Base-by-base conservation (phyloP, 2,329 filamentous ascomycete species). In the Sporothrix brasiliensis region DNA sequence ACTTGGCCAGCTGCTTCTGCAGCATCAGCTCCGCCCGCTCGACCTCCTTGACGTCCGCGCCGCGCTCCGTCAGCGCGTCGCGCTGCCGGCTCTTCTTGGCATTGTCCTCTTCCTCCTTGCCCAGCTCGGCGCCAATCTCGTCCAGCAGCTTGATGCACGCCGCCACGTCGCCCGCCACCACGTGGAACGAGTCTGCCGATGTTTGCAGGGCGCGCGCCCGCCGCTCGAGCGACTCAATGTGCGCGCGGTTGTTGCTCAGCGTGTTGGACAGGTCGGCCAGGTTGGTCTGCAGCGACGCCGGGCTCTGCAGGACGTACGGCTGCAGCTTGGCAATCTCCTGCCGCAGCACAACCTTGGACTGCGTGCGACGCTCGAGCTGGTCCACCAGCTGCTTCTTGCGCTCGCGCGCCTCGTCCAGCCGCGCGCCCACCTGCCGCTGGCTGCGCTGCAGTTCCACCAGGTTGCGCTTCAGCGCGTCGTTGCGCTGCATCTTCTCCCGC, bases 91-190 rank as follows among this genome's bases (percentile, higher is more conserved):
- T 86, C 70, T 94, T 94, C 72, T 91, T 89, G 10, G 89, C 86
- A 75, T 92, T 88, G 79, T 97, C 94, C 71, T 98, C 94, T 60
- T 98, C 94, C 80, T 98, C 94, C 79, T 94, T 96, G 60, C 89
- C 83, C 4, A 99, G 81, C 78, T 98, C 95, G n/a, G 84, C 82
- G 3, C 91, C 86, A 24, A 97, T 92, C 75, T 98, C 94, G 69
- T 95, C 92, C 4, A 98, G 87, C 14, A 98, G 85, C 77, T 94
- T 94, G 76, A 93, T 93, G 77, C 94, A 96, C 1, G 91, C 90
- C 9, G 92, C 89, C 19, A 99, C 93, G 76, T 99, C 95, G 13
- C 91, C 88, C 10, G 90, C 86, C 0, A 97, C 92, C 0, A 96
- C 89, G 3, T 87, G 85, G 78, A 98, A 98, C 0, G 93, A 94